These are phyloP conservation scores for Silybum marianum DNA, from an alignment of 129 eudicot genomes.

Conservation along the genomic window DNA sequence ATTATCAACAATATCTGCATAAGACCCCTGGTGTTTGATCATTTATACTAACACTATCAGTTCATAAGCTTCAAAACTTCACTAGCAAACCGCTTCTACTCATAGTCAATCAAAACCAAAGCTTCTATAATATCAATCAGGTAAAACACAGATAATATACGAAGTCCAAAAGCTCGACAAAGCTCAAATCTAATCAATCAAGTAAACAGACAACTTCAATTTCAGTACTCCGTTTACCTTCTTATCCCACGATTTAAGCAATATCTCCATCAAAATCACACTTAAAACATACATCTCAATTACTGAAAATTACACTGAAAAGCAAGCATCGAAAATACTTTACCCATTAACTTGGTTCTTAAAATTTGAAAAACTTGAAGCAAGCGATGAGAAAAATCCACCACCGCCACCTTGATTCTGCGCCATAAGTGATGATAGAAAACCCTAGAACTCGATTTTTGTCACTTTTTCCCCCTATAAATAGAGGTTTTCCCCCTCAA, in stretches of 20 bases:
- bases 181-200: conserved; percentile 2
- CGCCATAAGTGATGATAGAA: conserved; percentile 37
- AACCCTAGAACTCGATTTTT: conserved; percentile 24
- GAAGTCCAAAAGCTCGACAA: background rate
- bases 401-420: conserved; percentile 53
- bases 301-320: background rate
- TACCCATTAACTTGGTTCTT: conserved; percentile 66
- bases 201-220: background rate
- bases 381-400: conserved; percentile 59
- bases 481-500: background rate
- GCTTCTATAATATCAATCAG: background rate
- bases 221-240: background rate
- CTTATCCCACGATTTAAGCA: background rate
- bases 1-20: background rate
- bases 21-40: background rate
- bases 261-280: background rate
- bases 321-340: background rate
- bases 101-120: background rate
- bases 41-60: background rate
- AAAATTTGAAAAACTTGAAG: conserved; percentile 55
- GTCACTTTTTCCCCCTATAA: conserved; percentile 5
- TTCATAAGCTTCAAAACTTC: background rate
- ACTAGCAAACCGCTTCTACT: background rate
- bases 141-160: background rate
- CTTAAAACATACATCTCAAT: background rate